Evolutionary conservation across 2,329 filamentous ascomycete species (phyloP), one percentile per base, ranked within the genome.

Genomic region (Hyphodiscus sp.): DNA sequence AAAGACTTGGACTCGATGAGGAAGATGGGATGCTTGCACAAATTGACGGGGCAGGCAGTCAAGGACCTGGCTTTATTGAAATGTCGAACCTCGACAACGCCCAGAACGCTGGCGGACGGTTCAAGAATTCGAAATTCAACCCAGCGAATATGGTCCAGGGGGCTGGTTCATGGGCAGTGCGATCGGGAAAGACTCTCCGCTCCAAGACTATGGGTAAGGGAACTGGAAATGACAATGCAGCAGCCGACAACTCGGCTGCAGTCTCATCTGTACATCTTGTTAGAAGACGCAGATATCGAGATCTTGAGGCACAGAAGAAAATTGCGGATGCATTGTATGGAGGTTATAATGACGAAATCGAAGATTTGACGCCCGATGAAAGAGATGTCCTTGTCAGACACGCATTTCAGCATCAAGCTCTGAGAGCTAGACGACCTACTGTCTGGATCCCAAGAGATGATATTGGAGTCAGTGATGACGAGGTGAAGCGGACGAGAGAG

Each of bases 371-470:
- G 1, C 89, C 91, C 0, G 89, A 92, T 18, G 90, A 96, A 68
- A 81, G 94, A 63, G 91, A 97, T 66, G 77, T 83, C 54, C 81
- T 97, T 41, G 87, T 94, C 13, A 86, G 86, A 51, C 86, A 91
- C 64, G 91, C 92, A 0, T 99, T 99, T 70, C 86, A 91, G 71
- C 94, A 99, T 66, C 85, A 85, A 33, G 94, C 94, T 0, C 76
- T 96, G 41, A 83, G 94, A 9, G 89, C 91, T 1, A 82, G 87
- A 50, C 80, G 91, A 50, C 94, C 94, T 0, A 89, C 89, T 0
- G 85, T 99, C 23, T 99, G 94, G 94, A 89, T 99, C 45, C 94
- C 94, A 0, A 82, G 86, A 11, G 94, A 99, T 66, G 87, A 94
- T 61, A 71, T 97, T 5, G 94, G 94, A 5, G 81, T 99, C 53